Conservation (phyloP, 2,329 filamentous ascomycete species). For the Diplodia intermedia region DNA sequence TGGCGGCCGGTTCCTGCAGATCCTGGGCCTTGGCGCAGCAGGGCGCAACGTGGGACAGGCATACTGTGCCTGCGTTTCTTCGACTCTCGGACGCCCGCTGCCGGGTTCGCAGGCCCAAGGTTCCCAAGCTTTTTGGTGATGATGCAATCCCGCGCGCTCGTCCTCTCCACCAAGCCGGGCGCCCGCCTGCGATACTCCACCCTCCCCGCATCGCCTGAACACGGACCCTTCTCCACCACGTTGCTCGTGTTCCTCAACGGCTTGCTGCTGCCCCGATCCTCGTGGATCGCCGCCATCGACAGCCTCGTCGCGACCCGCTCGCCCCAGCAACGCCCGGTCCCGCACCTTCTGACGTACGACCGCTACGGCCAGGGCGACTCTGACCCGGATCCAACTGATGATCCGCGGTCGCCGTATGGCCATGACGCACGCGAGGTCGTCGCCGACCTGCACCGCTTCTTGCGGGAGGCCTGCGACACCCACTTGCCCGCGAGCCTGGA, state of each 20-base stretch:
- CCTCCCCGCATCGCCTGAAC: constrained; percentile 17
- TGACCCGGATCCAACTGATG: constrained; percentile 54
- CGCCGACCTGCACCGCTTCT: constrained; percentile 55
- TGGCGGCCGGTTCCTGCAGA: constrained; percentile 20
- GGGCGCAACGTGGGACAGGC: constrained; percentile 17
- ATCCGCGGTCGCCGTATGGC: constrained; percentile 47
- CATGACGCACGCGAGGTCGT: constrained; percentile 57
- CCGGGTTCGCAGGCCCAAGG: not conserved
- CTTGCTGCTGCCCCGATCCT: constrained; percentile 50
- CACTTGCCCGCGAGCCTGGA: constrained; percentile 46
- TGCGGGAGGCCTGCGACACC: constrained; percentile 49
- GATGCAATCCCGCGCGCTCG: constrained; percentile 32
- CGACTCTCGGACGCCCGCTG: not conserved
- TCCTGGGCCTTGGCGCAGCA: constrained; percentile 18
- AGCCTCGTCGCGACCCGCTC: constrained; percentile 42
- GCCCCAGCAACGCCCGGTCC: constrained; percentile 41
- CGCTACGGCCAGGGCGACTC: constrained; percentile 64
- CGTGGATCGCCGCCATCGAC: constrained; percentile 48
- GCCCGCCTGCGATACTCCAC: constrained; percentile 28
- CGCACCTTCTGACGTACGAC: constrained; percentile 62
- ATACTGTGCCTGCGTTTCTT: not conserved
- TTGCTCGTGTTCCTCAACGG: constrained; percentile 56
- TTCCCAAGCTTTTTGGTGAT: constrained; percentile 1
- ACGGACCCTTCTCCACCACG: constrained; percentile 43
- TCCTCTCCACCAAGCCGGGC: constrained; percentile 42